Base-by-base conservation (phyloP, 345 rosid genomes). In the Erysimum cheiranthoides region DNA sequence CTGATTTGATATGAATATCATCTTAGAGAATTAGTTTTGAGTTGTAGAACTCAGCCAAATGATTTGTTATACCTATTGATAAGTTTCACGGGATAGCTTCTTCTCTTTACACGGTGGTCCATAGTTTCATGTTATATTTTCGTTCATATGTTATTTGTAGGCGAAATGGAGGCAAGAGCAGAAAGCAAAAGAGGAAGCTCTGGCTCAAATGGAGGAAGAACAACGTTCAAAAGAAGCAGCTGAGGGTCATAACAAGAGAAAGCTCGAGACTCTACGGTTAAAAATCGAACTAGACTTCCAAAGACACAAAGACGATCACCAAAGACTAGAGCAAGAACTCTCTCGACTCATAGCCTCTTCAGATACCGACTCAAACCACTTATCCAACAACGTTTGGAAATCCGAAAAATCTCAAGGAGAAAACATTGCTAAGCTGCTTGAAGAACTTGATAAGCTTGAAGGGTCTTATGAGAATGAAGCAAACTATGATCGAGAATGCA, bases 281-380 rank as follows among this genome's bases (percentile, higher is more conserved):
- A 87, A 87, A 71, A 90, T 79, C 30, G 92, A 92, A 57, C 83
- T 88, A 65, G 93, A 92, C 84, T 86, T 86, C 78, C 96, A 92
- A 82, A 83, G 87, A 35, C 86, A 84, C 61, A 92, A 87, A 82
- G 97, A 92, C 59, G 93, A 90, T 77, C 85, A 84, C 66, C 88
- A 83, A 78, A 77, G 93, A 60, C 92, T 92, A 16, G 93, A 89
- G 81, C 96, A 88, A 84, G 97, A 89, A 76, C 82, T 87, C 40
- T 80, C 86, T 7, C 78, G 85, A 40, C 81, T 92, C 54, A 92
- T 84, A 73, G 74, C 79, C 3, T 78, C 89, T n/a, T 82, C 85
- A 39, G 85, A 82, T 62, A 78, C 66, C 0, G 84, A 90, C 62
- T 66, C 74, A 75, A 83, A 80, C 68, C 70, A 68, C 51, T 77